Evolutionary conservation across 2,329 filamentous ascomycete species (phyloP).

Genomic region (Thermothelomyces thermophilus): DNA sequence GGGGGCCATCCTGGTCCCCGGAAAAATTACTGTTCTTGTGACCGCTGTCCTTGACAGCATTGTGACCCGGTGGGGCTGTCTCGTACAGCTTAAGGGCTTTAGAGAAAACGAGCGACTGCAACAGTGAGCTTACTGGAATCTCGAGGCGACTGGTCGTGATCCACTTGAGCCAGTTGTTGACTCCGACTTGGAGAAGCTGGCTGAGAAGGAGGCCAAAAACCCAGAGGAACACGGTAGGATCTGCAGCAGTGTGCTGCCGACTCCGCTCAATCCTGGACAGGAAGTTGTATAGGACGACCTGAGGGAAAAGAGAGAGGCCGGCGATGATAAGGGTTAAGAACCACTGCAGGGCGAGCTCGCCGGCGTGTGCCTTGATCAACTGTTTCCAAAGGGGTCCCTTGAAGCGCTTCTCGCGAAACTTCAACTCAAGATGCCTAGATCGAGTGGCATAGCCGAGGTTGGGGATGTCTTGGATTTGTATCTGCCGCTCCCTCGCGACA

Average conservation of each 20-base stretch:
- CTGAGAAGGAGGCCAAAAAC: constrained; percentile 28
- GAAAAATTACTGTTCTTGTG: no score
- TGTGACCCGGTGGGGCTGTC: constrained; percentile 25
- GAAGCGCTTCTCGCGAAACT: constrained; percentile 18
- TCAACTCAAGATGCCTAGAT: constrained; percentile 25
- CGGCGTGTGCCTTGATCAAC: constrained; percentile 27
- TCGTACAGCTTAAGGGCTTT: constrained; percentile 33
- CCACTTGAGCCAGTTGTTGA: constrained; percentile 30
- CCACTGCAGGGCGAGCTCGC: constrained; percentile 30
- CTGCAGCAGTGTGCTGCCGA: constrained; percentile 14
- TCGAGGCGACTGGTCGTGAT: constrained; percentile 30
- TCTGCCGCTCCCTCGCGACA: constrained; percentile 27
- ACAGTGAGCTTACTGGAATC: constrained; percentile 27
- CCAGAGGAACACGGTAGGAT: constrained; percentile 29
- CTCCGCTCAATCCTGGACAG: constrained; percentile 29
- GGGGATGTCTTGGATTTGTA: constrained; percentile 30
- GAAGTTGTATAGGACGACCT: constrained; percentile 32
- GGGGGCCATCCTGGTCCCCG: constrained; percentile 1
- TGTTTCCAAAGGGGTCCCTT: constrained; percentile 29
- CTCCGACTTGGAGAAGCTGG: constrained; percentile 29
- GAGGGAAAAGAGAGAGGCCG: constrained; percentile 29
- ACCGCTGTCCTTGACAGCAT: constrained; percentile 14
- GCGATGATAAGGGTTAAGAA: constrained; percentile 28
- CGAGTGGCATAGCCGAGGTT: constrained; percentile 28
- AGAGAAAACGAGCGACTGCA: constrained; percentile 32